These are phyloP conservation scores for Trichoderma atroviride DNA, from an alignment of 2,329 filamentous ascomycete genomes.

Conservation along the genomic window DNA sequence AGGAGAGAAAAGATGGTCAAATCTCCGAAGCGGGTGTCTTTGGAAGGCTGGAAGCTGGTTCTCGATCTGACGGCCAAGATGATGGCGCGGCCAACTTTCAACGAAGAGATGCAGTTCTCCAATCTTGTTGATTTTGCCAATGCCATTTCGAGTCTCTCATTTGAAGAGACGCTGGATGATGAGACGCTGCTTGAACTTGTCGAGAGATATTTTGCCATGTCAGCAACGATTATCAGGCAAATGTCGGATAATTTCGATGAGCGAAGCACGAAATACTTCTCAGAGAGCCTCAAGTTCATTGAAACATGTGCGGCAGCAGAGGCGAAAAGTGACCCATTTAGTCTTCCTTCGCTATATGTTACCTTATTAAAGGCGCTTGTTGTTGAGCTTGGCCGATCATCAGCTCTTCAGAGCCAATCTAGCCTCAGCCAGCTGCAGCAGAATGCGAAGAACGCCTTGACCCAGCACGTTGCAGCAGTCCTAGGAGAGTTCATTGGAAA, in stretches of 20 bases:
- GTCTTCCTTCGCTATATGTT: conserved; percentile 38
- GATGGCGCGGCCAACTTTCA: conserved; percentile 55
- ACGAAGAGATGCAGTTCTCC: conserved; percentile 49
- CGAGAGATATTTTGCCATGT: conserved; percentile 39
- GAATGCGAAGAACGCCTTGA: conserved; percentile 36
- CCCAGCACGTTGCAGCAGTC: conserved; percentile 34
- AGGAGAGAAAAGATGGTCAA: conserved; percentile 34
- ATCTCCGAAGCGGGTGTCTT: conserved; percentile 33
- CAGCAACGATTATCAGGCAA: conserved; percentile 43
- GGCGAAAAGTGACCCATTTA: neutral
- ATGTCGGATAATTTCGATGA: conserved; percentile 50
- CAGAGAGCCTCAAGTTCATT: conserved; percentile 35
- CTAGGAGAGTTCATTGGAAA: conserved; percentile 37
- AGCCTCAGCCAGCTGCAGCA: conserved; percentile 33
- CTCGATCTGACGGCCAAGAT: conserved; percentile 53
- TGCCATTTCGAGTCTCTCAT: conserved; percentile 36
- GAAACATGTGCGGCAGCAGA: conserved; percentile 31
- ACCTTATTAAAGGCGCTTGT: conserved; percentile 43
- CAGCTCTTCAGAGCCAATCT: conserved; percentile 34
- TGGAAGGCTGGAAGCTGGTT: conserved; percentile 42
- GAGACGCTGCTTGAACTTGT: conserved; percentile 39
- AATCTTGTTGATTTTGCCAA: conserved; percentile 42
- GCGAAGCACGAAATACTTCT: conserved; percentile 47
- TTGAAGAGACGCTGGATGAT: conserved; percentile 33
- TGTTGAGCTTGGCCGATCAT: conserved; percentile 35